Base-by-base conservation (phyloP, 148 eudicot genomes). In the Bassia scoparia region DNA sequence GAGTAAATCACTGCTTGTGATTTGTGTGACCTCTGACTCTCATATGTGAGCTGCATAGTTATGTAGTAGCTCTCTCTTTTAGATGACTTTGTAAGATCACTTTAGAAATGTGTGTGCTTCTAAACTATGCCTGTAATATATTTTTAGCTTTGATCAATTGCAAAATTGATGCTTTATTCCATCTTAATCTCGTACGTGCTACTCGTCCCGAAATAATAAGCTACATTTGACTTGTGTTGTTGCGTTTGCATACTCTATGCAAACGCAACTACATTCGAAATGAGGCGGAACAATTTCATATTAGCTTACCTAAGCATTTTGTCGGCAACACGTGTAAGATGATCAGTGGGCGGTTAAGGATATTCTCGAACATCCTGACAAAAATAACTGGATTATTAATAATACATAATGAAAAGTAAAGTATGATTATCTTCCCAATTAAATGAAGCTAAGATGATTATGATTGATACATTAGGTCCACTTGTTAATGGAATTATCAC, bases 1-100 rank as follows among this genome's bases (percentile, higher is more conserved):
- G 29, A 34, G 37, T 69, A 20, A 53, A 68, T 61, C 81, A 79
- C 77, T 74, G 55, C 79, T 75, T 37, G 82, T 75, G 79, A 79
- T 66, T n/a, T 16, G 49, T 37, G 29, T 37, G 68, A 41, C 43
- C 66, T 33, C 43, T 61, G 24, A 61, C 24, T 61, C 43, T 61
- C 66, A 61, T 61, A 41, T 10, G 3, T 33, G 41, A 61, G 43
- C 13, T 31, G 65, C n/a, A 31, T 37, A 59, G 53, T 61, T 64
- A 61, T 70, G 80, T 63, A 65, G 13, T 77, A 70, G 74, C 46
- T 34, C 48, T 53, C 5, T 44, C 18, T 37, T 77, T 53, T 77
- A 58, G 66, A 77, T 72, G 30, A 63, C 64, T 70, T 0, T 70
- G 75, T 16, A 69, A 27, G 62, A 54, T 23, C 41, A 33, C 43